Evolutionary conservation across 2,329 filamentous ascomycete genomes (phyloP).

Genomic region (Coniochaeta ligniaria): DNA sequence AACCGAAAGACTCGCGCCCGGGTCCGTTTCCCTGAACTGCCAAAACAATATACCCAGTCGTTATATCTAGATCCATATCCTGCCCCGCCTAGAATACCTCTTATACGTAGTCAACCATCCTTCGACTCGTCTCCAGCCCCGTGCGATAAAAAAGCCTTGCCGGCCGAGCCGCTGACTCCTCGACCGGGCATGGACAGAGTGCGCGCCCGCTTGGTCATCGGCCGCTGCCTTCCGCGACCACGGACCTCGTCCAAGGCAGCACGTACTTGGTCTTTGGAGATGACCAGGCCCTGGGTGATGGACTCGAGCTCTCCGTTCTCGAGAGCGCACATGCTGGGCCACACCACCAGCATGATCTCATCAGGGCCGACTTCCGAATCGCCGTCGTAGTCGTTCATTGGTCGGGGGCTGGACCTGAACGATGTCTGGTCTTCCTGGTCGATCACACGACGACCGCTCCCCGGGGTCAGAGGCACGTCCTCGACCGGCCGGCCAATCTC

Average conservation of each 20-base stretch:
- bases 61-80: background rate
- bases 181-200: slow-evolving; percentile 15
- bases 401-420: background rate
- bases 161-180: slow-evolving; percentile 1
- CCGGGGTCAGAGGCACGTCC: background rate
- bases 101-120: background rate
- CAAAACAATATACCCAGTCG: background rate
- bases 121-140: background rate
- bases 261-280: slow-evolving; percentile 24
- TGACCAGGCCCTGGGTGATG: slow-evolving; percentile 25
- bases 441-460: background rate
- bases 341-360: slow-evolving; percentile 25
- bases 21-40: background rate
- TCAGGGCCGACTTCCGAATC: slow-evolving; percentile 18
- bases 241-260: slow-evolving; percentile 20
- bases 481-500: slow-evolving; percentile 2
- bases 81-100: background rate
- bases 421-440: background rate
- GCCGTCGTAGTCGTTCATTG: slow-evolving; percentile 6
- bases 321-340: slow-evolving; percentile 25
- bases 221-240: slow-evolving; percentile 2
- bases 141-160: background rate
- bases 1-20: background rate
- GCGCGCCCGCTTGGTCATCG: slow-evolving; percentile 7
- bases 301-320: slow-evolving; percentile 24